These are phyloP conservation scores for Sclerotinia nivalis DNA, from an alignment of 2,329 filamentous ascomycete species.

Conservation along the genomic window DNA sequence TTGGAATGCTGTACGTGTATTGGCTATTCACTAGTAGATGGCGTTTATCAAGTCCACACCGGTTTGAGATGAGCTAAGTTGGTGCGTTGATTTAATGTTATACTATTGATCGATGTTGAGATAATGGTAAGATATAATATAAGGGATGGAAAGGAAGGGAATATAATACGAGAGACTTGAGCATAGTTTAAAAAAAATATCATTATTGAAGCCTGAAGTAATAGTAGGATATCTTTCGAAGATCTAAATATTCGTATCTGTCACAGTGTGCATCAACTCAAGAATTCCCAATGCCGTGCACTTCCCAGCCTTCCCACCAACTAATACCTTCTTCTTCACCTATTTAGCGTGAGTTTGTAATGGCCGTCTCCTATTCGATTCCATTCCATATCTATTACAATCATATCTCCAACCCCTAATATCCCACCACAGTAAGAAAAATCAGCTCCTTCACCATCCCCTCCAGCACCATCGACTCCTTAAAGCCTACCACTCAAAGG, in stretches of 20 bases:
- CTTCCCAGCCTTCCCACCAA: background rate
- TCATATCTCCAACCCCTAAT: background rate
- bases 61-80: background rate
- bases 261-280: background rate
- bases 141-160: background rate
- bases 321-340: background rate
- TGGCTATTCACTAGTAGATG: too few species aligned
- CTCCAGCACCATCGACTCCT: background rate
- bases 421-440: background rate
- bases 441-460: background rate
- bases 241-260: too few species aligned
- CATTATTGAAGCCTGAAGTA: background rate
- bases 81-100: background rate
- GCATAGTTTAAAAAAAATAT: background rate
- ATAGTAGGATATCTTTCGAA: too few species aligned
- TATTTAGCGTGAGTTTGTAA: background rate
- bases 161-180: background rate
- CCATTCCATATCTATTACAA: background rate
- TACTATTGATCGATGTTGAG: too few species aligned
- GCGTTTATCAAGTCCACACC: background rate
- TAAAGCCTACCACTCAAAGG: background rate
- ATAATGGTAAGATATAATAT: too few species aligned
- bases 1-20: too few species aligned
- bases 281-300: background rate
- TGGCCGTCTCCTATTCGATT: background rate